A percentile compares a stretch with the other conserved stretches of the same genome.
These are phyloP conservation scores for Taphrina deformans DNA, from an alignment of 1,139 yeast genomes.

Conservation along the genomic window DNA sequence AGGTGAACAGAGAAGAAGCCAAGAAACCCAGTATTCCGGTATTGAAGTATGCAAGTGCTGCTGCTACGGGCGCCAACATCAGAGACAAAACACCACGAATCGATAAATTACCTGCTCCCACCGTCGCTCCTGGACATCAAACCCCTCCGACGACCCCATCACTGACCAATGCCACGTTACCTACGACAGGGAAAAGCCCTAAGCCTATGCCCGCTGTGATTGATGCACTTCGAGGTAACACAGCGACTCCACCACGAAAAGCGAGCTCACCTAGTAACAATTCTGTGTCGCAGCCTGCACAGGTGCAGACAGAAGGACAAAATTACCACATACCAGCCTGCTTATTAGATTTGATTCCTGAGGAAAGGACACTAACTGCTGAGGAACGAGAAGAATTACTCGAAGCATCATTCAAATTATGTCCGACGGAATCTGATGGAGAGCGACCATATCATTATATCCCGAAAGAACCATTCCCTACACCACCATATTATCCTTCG, in stretches of 20 bases:
- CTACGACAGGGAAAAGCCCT: neutral
- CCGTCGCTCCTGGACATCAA: conserved; percentile 5
- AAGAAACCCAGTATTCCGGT: conserved; percentile 43
- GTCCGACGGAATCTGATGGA: conserved; percentile 91
- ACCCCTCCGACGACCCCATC: conserved; percentile 6
- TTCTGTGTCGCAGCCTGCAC: neutral
- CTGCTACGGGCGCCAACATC: conserved; percentile 54
- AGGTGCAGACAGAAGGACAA: neutral
- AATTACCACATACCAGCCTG: conserved; percentile 32
- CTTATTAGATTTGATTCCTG: conserved; percentile 15
- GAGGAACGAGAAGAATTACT: conserved; percentile 46
- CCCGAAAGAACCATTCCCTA: conserved; percentile 85
- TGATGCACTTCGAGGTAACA: conserved; percentile 1
- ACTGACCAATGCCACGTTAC: neutral
- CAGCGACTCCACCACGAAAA: conserved; percentile 3
- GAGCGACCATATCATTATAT: conserved; percentile 80
- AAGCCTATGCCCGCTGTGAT: neutral
- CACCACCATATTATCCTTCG: conserved; percentile 87
- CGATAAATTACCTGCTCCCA: conserved; percentile 29
- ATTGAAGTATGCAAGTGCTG: conserved; percentile 71
- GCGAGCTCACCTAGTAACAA: neutral
- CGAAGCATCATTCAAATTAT: conserved; percentile 75
- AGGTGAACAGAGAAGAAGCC: neutral
- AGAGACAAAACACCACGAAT: conserved; percentile 38
- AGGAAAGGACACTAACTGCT: conserved; percentile 16